Evolutionary conservation across 306 rosid species (phyloP), one percentile per base, ranked within the genome.

Genomic region (Quercus berberidifolia): DNA sequence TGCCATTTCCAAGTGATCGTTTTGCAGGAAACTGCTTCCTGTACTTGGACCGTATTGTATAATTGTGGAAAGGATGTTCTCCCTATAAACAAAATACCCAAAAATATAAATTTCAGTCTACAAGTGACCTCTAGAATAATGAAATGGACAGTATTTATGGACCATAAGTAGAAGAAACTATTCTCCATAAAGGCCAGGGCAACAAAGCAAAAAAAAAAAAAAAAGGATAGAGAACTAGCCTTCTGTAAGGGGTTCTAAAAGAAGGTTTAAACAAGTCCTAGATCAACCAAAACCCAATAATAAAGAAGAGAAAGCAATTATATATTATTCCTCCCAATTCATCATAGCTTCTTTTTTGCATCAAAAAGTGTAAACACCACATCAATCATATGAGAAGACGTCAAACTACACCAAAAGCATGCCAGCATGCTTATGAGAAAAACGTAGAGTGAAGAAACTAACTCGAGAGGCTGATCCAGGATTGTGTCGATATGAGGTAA

Each of bases 61-160:
- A 95, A 78, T 95, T 95, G 86, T 95, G 99, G 83, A 95, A 92
- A 85, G 96, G 96, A 82, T 91, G 92, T 38, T 85, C 91, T 59
- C 98, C 99, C 99, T 95, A 79, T 78, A 73, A 58, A 83, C 73
- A 68, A 43, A 2, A 84, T 76, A 33, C 63, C 75, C 49, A 67
- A 30, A 60, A 30, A 78, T 15, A 71, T 30, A 80, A 65, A 80
- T 23, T 35, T 77, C 76, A 49, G 26, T 19, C 11, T 35, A 67
- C 72, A 62, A 75, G 65, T 46, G 58, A 63, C 78, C 76, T 74
- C 65, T 69, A 55, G 46, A 25, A 76, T 67, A 69, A 76, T 21
- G 51, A 76, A 83, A 15, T 64, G 31, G 23, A 19, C 25, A 18
- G 72, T 3, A 35, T 4, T 26, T 35, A 67, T 67, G 51, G 52